Conservation (phyloP, 2,329 filamentous ascomycete species). For the Fusarium sp. region DNA sequence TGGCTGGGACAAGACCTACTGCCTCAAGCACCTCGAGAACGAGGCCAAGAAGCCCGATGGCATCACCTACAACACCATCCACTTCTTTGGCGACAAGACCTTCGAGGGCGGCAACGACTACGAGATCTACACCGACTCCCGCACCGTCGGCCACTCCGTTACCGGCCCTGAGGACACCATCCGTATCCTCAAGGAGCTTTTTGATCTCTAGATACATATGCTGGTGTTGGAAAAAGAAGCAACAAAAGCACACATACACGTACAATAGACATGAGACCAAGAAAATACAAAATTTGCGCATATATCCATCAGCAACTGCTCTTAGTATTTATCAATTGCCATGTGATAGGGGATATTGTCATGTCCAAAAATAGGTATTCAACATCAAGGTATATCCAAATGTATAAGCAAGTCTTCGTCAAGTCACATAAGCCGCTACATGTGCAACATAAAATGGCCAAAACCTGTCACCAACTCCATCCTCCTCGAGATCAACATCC, state of each 20-base stretch:
- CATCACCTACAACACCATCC: constrained; percentile 85
- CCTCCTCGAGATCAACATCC: not conserved
- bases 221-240: constrained; percentile 1
- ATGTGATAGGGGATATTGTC: not conserved
- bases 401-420: constrained; percentile 37
- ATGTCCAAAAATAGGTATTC: not conserved
- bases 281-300: constrained; percentile 19
- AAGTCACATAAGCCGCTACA: constrained; percentile 35
- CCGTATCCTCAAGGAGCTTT: constrained; percentile 82
- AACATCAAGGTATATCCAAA: constrained; percentile 40
- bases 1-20: constrained; percentile 99
- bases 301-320: not conserved
- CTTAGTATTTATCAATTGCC: not conserved
- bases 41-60: constrained; percentile 78
- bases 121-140: constrained; percentile 87
- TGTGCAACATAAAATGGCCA: constrained; percentile 19
- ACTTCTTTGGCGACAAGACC: constrained; percentile 99
- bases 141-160: constrained; percentile 89
- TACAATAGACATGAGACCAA: constrained; percentile 31
- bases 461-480: not conserved
- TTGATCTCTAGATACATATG: constrained; percentile 65
- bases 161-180: constrained; percentile 85
- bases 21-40: constrained; percentile 85
- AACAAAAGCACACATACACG: constrained; percentile 27
- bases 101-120: constrained; percentile 92